Evolutionary conservation across 768 basidiomycete genomes (phyloP).

Genomic region (Mycena albidolilacea): DNA sequence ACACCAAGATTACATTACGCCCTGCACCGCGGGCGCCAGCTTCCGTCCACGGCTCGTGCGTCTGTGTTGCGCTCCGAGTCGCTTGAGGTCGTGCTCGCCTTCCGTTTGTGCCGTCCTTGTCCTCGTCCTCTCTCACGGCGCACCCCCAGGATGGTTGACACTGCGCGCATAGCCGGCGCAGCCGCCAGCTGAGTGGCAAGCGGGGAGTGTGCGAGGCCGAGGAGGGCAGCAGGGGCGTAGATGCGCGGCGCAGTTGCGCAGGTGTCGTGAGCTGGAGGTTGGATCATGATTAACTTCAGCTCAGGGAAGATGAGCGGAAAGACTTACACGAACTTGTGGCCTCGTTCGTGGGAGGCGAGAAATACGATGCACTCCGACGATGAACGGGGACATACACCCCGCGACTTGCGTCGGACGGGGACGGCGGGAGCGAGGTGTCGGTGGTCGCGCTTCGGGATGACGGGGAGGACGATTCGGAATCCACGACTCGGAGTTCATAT

Average conservation of each 20-base stretch:
- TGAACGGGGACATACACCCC: neutral
- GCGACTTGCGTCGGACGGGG: neutral
- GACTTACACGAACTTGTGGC: neutral
- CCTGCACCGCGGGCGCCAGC: too few species aligned
- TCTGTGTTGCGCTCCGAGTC: too few species aligned
- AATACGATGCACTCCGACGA: neutral
- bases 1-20: too few species aligned
- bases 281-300: neutral
- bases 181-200: neutral
- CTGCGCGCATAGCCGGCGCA: constrained; percentile 12
- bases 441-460: neutral
- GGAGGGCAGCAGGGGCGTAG: neutral
- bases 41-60: neutral
- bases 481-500: neutral
- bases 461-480: neutral
- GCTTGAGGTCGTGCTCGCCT: too few species aligned
- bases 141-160: neutral
- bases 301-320: neutral
- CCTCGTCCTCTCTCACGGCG: neutral
- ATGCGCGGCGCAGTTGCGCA: neutral
- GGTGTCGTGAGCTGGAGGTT: neutral
- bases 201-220: neutral
- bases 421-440: neutral
- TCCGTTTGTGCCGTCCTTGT: too few species aligned
- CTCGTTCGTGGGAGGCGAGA: neutral